Evolutionary conservation across 2,329 filamentous ascomycete genomes (phyloP).

Genomic region (Microdochium bolleyi): DNA sequence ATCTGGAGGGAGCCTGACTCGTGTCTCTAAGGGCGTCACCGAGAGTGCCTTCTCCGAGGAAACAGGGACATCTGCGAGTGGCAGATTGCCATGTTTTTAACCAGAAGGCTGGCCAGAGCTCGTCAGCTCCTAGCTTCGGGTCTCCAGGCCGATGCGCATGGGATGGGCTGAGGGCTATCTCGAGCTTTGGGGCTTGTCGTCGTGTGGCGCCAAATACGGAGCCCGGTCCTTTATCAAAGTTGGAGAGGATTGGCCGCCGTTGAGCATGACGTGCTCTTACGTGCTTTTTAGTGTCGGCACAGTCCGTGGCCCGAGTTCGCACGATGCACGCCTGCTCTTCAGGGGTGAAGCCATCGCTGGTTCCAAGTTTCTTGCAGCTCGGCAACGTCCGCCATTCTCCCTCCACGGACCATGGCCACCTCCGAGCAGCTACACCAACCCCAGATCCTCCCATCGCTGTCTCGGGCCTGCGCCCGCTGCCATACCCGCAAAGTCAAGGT

Average conservation of each 20-base stretch:
- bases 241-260: neutral
- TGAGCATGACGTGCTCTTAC: neutral
- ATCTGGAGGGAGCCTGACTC: too few relatives aligned
- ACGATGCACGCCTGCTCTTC: neutral
- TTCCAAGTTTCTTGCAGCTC: too few relatives aligned
- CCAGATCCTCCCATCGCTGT: neutral
- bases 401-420: neutral
- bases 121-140: too few relatives aligned
- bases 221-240: neutral
- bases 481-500: constrained; percentile 11
- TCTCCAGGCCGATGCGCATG: too few relatives aligned
- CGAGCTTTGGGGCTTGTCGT: too few relatives aligned
- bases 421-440: neutral
- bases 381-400: neutral
- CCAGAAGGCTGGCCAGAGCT: too few relatives aligned
- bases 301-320: neutral
- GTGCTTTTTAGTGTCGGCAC: neutral
- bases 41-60: too few relatives aligned
- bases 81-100: too few relatives aligned
- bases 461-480: constrained; percentile 5
- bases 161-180: too few relatives aligned
- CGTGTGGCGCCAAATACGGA: neutral
- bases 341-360: too few relatives aligned
- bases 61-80: too few relatives aligned
- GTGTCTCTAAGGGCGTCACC: too few relatives aligned